These are phyloP conservation scores for Solanum hybrid DNA, from an alignment of 305 asterid species.

Conservation along the genomic window DNA sequence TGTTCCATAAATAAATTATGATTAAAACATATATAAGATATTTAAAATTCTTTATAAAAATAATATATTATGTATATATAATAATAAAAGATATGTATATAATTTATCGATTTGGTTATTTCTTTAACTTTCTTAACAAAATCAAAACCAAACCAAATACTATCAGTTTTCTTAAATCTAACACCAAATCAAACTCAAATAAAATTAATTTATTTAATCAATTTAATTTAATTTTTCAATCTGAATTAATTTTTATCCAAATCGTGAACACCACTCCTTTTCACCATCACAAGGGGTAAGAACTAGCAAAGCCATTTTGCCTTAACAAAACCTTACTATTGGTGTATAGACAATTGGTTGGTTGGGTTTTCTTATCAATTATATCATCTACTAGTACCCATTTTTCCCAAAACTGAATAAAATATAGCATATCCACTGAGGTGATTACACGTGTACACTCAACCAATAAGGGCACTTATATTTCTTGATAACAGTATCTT, in stretches of 20 bases:
- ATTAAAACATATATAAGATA: neutral
- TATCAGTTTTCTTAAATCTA: too few relatives aligned
- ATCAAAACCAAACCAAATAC: too few relatives aligned
- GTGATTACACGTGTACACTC: neutral
- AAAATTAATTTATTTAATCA: too few relatives aligned
- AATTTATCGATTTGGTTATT: too few relatives aligned
- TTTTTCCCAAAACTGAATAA: neutral
- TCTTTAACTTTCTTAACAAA: too few relatives aligned
- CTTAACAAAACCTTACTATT: neutral
- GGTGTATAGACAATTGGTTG: neutral
- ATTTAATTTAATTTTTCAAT: too few relatives aligned
- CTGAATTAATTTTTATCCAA: too few relatives aligned
- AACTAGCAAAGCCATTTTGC: neutral
- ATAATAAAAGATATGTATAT: too few relatives aligned
- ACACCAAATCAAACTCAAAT: too few relatives aligned
- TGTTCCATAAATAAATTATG: neutral
- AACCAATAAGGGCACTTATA: neutral
- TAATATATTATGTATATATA: too few relatives aligned
- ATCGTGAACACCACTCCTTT: neutral
- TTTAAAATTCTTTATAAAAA: too few relatives aligned
- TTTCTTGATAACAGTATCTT: slow-evolving; percentile 5
- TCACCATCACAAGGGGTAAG: neutral
- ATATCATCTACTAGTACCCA: neutral
- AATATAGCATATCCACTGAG: neutral
- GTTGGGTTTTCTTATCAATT: neutral